phyloP scores from a whole-genome alignment of 2,329 filamentous ascomycete species.

The Chrysosporium keratinophilum region DNA sequence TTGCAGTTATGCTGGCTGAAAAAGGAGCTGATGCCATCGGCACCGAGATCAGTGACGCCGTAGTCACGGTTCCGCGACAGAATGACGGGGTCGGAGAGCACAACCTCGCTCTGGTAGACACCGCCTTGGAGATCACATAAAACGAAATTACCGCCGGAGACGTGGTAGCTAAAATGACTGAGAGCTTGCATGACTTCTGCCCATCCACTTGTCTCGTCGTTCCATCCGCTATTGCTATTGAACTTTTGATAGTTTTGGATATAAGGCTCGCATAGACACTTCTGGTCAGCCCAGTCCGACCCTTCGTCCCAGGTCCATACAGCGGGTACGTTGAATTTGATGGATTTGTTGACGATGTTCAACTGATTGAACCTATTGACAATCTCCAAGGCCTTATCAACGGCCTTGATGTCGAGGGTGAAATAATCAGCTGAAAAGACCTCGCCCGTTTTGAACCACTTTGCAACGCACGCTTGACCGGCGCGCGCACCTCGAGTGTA shows the following conservation, averaged over 20 bases:
- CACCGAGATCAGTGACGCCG: constrained; percentile 34
- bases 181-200: constrained; percentile 34
- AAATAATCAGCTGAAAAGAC: constrained; percentile 30
- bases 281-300: constrained; percentile 17
- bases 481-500: constrained; percentile 25
- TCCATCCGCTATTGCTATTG: constrained; percentile 39
- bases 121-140: constrained; percentile 39
- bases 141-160: constrained; percentile 29
- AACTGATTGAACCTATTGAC: constrained; percentile 31
- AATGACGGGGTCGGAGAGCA: constrained; percentile 37
- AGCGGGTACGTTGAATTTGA: constrained; percentile 31
- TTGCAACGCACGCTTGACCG: constrained; percentile 29
- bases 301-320: constrained; percentile 25
- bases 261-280: constrained; percentile 30
- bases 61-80: constrained; percentile 31
- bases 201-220: constrained; percentile 24
- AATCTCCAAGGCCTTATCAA: constrained; percentile 29
- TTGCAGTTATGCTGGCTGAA: constrained; percentile 33
- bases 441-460: constrained; percentile 34
- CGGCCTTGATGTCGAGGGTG: constrained; percentile 30
- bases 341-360: constrained; percentile 22
- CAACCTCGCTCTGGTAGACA: constrained; percentile 27
- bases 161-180: constrained; percentile 39
- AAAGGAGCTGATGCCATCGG: constrained; percentile 33
- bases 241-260: constrained; percentile 38